A percentile compares a stretch with the other conserved stretches of the same genome.
phyloP scores from a whole-genome alignment of 2,329 filamentous ascomycete genomes.

The Penicillium sp. region DNA sequence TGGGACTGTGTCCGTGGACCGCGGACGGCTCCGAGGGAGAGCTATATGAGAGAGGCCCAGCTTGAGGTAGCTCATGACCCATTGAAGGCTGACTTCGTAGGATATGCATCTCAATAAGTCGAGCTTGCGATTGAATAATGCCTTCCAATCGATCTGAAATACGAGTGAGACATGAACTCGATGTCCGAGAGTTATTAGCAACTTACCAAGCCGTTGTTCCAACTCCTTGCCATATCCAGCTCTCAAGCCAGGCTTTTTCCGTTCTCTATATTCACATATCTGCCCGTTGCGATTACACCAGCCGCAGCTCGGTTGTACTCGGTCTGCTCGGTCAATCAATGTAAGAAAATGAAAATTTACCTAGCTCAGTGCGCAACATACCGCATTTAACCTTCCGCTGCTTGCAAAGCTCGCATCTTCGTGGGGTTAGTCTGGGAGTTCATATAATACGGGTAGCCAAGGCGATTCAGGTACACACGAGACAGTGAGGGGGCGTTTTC shows the following conservation, averaged over 20 bases:
- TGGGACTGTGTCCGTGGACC: constrained; percentile 55
- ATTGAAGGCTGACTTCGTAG: constrained; percentile 35
- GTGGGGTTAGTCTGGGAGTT: constrained; percentile 20
- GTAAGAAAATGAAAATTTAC: constrained; percentile 1
- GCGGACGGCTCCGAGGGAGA: constrained; percentile 54
- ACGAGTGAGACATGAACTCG: neutral
- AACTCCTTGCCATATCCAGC: constrained; percentile 70
- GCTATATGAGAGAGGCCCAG: constrained; percentile 33
- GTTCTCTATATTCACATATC: constrained; percentile 66
- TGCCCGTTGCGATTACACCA: constrained; percentile 69
- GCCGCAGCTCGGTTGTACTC: constrained; percentile 62
- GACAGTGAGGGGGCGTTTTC: constrained; percentile 40
- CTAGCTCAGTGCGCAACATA: constrained; percentile 21
- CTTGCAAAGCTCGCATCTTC: constrained; percentile 47
- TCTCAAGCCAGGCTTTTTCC: constrained; percentile 66
- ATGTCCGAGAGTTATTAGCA: neutral
- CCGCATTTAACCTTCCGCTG: constrained; percentile 49
- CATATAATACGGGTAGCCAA: neutral
- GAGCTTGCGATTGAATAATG: constrained; percentile 63
- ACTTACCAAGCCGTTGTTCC: constrained; percentile 62
- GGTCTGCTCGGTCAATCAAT: constrained; percentile 36
- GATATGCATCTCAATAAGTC: constrained; percentile 62
- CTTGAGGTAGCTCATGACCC: constrained; percentile 27
- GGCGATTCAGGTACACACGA: constrained; percentile 33
- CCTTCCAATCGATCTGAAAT: constrained; percentile 63